Evolutionary conservation across 768 basidiomycete genomes (phyloP).

Genomic region (Pisolithus tinctorius): DNA sequence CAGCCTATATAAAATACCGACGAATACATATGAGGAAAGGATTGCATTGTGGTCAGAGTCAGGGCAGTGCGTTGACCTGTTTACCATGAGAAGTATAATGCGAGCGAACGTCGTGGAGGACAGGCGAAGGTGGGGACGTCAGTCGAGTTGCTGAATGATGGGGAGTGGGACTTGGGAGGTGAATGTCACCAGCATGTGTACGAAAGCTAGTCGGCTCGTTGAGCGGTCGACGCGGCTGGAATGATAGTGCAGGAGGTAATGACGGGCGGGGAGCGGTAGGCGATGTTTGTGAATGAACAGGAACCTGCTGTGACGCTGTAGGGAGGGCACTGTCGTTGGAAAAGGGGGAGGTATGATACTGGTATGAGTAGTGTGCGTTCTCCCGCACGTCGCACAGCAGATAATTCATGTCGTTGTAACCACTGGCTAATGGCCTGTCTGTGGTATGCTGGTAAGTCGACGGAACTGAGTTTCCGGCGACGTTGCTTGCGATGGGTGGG

Average conservation of each 20-base stretch:
- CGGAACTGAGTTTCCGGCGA: conserved; percentile 32
- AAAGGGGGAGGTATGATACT: conserved; percentile 47
- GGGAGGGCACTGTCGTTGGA: conserved; percentile 35
- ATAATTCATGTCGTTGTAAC: conserved; percentile 44
- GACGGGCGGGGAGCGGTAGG: conserved; percentile 30
- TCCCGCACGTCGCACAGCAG: conserved; percentile 41
- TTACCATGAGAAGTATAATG: conserved; percentile 39
- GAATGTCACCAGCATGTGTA: conserved; percentile 42
- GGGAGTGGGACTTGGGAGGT: conserved; percentile 41
- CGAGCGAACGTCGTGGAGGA: conserved; percentile 29
- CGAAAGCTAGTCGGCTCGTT: conserved; percentile 51
- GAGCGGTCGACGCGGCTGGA: conserved; percentile 49
- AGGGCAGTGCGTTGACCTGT: conserved; percentile 41
- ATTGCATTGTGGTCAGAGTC: conserved; percentile 18
- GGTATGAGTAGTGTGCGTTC: conserved; percentile 43
- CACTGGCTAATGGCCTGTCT: conserved; percentile 43
- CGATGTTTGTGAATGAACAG: conserved; percentile 29
- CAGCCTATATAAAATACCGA: conserved; percentile 15
- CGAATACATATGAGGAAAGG: conserved; percentile 12
- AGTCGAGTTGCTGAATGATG: conserved; percentile 32
- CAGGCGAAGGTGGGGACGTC: conserved; percentile 37
- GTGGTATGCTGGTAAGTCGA: conserved; percentile 41
- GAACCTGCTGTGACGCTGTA: conserved; percentile 37
- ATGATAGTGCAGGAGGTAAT: conserved; percentile 41
- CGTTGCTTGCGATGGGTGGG: conserved; percentile 33